A percentile compares a stretch with the other conserved stretches of the same genome.
phyloP scores from a whole-genome alignment of 768 basidiomycete species.

The Agrocybe praecox region DNA sequence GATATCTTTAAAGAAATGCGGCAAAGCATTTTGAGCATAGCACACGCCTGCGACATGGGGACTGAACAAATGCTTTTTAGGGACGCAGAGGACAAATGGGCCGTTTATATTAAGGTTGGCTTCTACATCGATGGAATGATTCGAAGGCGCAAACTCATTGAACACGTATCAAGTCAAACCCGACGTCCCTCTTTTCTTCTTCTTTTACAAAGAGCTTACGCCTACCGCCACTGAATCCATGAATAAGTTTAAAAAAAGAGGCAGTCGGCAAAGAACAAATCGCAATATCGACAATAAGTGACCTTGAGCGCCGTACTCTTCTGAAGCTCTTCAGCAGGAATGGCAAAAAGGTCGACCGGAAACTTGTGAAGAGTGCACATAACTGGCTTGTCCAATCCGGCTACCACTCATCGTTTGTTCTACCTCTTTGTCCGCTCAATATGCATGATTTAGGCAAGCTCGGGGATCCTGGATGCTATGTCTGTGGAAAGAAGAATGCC shows the following conservation, averaged over 20 bases:
- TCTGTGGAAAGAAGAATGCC: constrained; percentile 37
- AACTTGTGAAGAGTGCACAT: neutral
- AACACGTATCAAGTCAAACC: constrained; percentile 22
- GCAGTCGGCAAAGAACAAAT: constrained; percentile 4
- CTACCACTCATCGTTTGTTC: constrained; percentile 31
- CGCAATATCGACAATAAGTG: constrained; percentile 17
- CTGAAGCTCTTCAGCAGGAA: constrained; percentile 35
- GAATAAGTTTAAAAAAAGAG: constrained; percentile 6
- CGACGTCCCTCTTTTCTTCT: constrained; percentile 24
- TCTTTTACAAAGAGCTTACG: constrained; percentile 27
- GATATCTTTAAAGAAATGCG: constrained; percentile 34
- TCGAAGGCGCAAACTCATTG: no score
- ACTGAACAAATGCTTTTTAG: constrained; percentile 20
- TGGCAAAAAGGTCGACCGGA: constrained; percentile 27
- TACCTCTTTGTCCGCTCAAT: constrained; percentile 38
- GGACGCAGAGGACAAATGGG: constrained; percentile 21
- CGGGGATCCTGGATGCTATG: constrained; percentile 36
- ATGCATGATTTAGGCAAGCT: constrained; percentile 39
- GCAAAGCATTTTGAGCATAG: constrained; percentile 26
- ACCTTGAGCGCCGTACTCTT: constrained; percentile 36
- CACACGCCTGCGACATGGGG: constrained; percentile 19
- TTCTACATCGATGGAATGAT: no score
- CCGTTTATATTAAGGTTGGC: constrained; percentile 26
- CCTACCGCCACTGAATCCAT: constrained; percentile 15
- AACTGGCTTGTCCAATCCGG: constrained; percentile 19